These are phyloP conservation scores for Penicillium sp. DNA, from an alignment of 2,329 filamentous ascomycete species.

Conservation along the genomic window DNA sequence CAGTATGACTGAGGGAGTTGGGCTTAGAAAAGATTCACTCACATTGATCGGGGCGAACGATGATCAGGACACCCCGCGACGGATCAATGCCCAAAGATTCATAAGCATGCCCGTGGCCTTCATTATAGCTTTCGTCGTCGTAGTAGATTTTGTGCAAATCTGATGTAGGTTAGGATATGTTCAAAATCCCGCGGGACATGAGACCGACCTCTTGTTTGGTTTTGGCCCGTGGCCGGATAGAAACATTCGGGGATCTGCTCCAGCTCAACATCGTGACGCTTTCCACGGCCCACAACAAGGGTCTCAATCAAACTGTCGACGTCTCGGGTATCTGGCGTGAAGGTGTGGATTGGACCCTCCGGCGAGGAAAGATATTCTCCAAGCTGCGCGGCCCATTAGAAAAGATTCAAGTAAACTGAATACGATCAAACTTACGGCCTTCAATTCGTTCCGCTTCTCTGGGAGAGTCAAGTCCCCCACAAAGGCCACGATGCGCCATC, in stretches of 20 bases:
- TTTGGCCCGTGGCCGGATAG: constrained; percentile 56
- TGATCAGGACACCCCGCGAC: constrained; percentile 47
- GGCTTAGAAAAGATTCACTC: constrained; percentile 17
- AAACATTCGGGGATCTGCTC: constrained; percentile 57
- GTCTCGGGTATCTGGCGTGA: constrained; percentile 46
- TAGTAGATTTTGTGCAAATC: constrained; percentile 60
- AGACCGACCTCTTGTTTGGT: constrained; percentile 51
- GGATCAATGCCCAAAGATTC: constrained; percentile 54
- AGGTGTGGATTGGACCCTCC: constrained; percentile 43
- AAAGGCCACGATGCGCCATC: constrained; percentile 54
- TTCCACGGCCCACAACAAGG: constrained; percentile 53
- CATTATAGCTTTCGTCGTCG: constrained; percentile 56
- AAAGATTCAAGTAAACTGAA: not conserved
- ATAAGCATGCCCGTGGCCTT: constrained; percentile 58
- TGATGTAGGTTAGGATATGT: constrained; percentile 51
- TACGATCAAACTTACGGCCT: constrained; percentile 34
- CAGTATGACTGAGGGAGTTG: not conserved
- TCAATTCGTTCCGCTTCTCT: constrained; percentile 29
- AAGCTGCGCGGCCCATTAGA: constrained; percentile 28
- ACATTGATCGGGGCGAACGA: constrained; percentile 64
- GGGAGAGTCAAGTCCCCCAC: constrained; percentile 42
- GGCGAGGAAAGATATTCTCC: constrained; percentile 41
- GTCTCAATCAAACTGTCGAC: constrained; percentile 58
- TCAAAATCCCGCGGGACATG: not conserved
- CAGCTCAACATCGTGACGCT: constrained; percentile 50